Base-by-base conservation (phyloP, 2,329 filamentous ascomycete species). In the Setomelanomma holmii region DNA sequence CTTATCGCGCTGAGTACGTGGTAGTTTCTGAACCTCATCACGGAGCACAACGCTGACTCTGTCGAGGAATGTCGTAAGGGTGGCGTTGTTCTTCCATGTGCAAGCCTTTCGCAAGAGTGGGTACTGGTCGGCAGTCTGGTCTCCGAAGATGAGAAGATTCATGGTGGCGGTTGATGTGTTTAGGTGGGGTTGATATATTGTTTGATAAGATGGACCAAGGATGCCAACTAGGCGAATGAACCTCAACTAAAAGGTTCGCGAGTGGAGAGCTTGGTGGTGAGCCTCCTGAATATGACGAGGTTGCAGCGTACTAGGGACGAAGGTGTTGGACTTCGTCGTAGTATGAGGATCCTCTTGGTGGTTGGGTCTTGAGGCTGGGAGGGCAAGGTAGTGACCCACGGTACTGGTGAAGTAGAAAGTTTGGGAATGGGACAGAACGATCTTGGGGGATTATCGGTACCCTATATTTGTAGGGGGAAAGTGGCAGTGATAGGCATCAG, bases 121-220 rank as follows among this genome's bases (percentile, higher is more conserved):
- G 68, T 88, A 84, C 63, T 86, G 86, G 71, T 88, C 85, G 64
- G 86, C 80, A 54, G 87, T 89, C 75, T 90, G 87, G 69, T 90
- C 87, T 76, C 87, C 87, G 69, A 89, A 89, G 56, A 89, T 82
- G 72, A 88, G 82, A 52, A 78, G 68, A 66, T 81, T 80, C 69
- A 77, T 77, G 58, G 49, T 75, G 45, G 50, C 53, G 20, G 17
- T 41, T 40, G 12, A 8, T 6, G 24, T 7, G 7, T 6, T 30
- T 14, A 6, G 14, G 5, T 30, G 27, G 34, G 11, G 12, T 11
- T 7, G n/a, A 36, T 36, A 36, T n/a, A 36, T 16, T 36, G 16
- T 36, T 7, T 17, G 16, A 36, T 7, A 36, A 36, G 34, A 16
- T 7, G 34, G 16, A 3, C 14, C 16, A 6, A 36, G 11, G n/a